A percentile compares a stretch with the other conserved stretches of the same genome.
Evolutionary conservation across 2,329 filamentous ascomycete species (phyloP).

Genomic region (Raffaelea ambrosiae): DNA sequence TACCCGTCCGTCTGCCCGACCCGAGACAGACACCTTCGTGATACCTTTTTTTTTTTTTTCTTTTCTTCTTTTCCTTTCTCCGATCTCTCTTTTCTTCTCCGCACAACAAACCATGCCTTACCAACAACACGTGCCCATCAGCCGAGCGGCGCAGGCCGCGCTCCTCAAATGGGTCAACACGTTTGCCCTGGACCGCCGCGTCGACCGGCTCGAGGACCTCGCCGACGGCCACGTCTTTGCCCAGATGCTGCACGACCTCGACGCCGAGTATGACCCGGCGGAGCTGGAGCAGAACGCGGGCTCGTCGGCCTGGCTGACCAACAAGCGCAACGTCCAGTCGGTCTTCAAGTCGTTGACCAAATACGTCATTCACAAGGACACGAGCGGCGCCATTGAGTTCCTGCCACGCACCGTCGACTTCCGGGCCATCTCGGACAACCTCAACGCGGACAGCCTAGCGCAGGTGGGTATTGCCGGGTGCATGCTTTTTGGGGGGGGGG

Average conservation of each 20-base stretch:
- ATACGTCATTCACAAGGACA: slow-evolving; percentile 35
- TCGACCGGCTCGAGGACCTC: slow-evolving; percentile 42
- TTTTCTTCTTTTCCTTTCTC: background rate
- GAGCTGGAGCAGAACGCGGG: slow-evolving; percentile 40
- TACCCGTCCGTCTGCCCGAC: no score
- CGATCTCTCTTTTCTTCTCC: background rate
- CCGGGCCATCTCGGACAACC: slow-evolving; percentile 14
- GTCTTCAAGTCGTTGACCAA: slow-evolving; percentile 83
- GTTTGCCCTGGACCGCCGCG: slow-evolving; percentile 34
- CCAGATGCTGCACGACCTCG: slow-evolving; percentile 48
- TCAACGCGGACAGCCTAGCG: slow-evolving; percentile 13
- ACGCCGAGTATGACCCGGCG: slow-evolving; percentile 45
- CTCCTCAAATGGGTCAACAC: slow-evolving; percentile 48
- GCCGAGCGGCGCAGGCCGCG: slow-evolving; percentile 39
- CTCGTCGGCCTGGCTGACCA: slow-evolving; percentile 42
- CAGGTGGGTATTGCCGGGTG: no score
- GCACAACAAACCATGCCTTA: background rate
- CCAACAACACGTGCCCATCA: slow-evolving; percentile 23
- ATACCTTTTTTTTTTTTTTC: no score
- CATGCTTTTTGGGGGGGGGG: no score
- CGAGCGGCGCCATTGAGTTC: slow-evolving; percentile 13
- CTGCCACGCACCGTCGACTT: slow-evolving; percentile 14
- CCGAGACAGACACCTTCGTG: no score
- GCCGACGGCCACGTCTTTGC: slow-evolving; percentile 46
- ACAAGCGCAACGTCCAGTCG: slow-evolving; percentile 86